A percentile compares a stretch with the other conserved stretches of the same genome.
These are phyloP conservation scores for Fusarium aywerte DNA, from an alignment of 2,329 filamentous ascomycete genomes.

Conservation along the genomic window DNA sequence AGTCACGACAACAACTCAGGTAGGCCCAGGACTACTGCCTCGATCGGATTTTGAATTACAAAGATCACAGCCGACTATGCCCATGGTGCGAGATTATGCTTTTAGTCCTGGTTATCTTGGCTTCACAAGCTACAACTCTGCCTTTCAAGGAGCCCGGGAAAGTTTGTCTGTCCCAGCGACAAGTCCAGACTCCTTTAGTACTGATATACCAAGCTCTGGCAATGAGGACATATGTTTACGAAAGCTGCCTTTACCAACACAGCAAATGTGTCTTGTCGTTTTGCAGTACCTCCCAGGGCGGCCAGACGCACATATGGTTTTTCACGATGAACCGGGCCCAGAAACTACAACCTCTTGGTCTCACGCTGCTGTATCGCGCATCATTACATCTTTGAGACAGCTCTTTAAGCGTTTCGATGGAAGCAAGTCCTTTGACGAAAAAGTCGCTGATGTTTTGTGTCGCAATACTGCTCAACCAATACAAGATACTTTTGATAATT, in stretches of 20 bases:
- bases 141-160: slow-evolving; percentile 55
- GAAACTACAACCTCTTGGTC: slow-evolving; percentile 49
- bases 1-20: slow-evolving; percentile 13
- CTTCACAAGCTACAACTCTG: slow-evolving; percentile 55
- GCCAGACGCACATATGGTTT: slow-evolving; percentile 26
- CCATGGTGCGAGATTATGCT: slow-evolving; percentile 29
- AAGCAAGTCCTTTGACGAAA: slow-evolving; percentile 49
- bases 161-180: slow-evolving; percentile 50
- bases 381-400: slow-evolving; percentile 50
- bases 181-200: background rate
- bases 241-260: slow-evolving; percentile 37
- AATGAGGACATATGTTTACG: slow-evolving; percentile 16
- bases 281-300: slow-evolving; percentile 25
- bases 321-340: background rate
- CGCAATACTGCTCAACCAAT: slow-evolving; percentile 54
- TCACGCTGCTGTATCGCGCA: slow-evolving; percentile 46
- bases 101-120: slow-evolving; percentile 55
- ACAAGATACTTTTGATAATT: slow-evolving; percentile 48
- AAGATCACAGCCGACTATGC: slow-evolving; percentile 12
- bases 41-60: background rate
- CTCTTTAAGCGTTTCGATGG: slow-evolving; percentile 46
- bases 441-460: slow-evolving; percentile 52
- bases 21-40: background rate
- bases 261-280: slow-evolving; percentile 35
- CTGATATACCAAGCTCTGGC: background rate